These are phyloP conservation scores for rapeseed (Brassica napus) DNA, from an alignment of 345 rosid genomes.

Conservation along the genomic window Da-Ae NC_063434.1:4598501-4599000, in stretches of 20 bases:
- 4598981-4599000: background rate
- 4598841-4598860: background rate
- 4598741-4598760: background rate
- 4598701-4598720: slow-evolving; percentile 1
- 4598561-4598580: slow-evolving; percentile 52
- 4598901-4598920: background rate
- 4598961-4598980: background rate
- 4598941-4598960: background rate
- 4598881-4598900: background rate
- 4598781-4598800: no score
- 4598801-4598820: no score
- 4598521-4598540: slow-evolving; percentile 2
- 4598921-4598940: background rate
- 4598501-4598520: background rate
- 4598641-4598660: slow-evolving; percentile 52
- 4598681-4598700: slow-evolving; percentile 3
- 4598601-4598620: slow-evolving; percentile 99
- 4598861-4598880: no score
- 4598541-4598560: slow-evolving; percentile 12
- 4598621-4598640: slow-evolving; percentile 58
- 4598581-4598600: slow-evolving; percentile 97
- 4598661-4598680: slow-evolving; percentile 8
- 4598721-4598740: background rate
- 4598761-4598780: background rate
- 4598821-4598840: background rate